Evolutionary conservation across 352 stramenopile species (phyloP).

Genomic region (Pythium myriotylum): DNA sequence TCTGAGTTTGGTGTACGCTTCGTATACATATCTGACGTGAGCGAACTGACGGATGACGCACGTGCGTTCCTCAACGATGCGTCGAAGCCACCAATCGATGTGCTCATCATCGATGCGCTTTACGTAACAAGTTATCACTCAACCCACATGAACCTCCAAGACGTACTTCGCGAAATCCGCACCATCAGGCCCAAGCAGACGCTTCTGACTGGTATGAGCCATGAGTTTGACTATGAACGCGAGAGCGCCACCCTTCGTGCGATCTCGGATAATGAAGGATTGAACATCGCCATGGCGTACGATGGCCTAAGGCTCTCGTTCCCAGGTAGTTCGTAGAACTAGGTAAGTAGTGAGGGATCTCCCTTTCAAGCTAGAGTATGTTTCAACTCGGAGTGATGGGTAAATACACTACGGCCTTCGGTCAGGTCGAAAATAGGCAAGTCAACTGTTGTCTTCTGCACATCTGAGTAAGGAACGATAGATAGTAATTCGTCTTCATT

Average conservation of each 20-base stretch:
- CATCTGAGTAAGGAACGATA: no score
- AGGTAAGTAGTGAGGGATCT: not conserved
- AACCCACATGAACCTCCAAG: conserved; percentile 85
- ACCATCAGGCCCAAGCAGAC: conserved; percentile 68
- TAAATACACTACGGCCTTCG: no score
- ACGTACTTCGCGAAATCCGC: conserved; percentile 66
- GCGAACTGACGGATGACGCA: conserved; percentile 66
- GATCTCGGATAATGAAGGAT: conserved; percentile 51
- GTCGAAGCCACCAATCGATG: conserved; percentile 60
- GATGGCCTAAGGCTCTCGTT: conserved; percentile 71
- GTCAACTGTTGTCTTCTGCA: no score
- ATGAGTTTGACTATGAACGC: conserved; percentile 78
- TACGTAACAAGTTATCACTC: conserved; percentile 75
- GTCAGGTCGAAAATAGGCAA: no score
- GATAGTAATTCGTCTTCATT: no score
- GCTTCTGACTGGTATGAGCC: conserved; percentile 85
- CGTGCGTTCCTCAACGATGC: conserved; percentile 57
- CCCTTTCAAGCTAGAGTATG: no score
- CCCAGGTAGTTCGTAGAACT: conserved; percentile 26
- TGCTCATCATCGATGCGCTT: conserved; percentile 84
- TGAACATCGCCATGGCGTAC: conserved; percentile 83
- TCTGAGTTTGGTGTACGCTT: conserved; percentile 63
- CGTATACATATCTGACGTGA: conserved; percentile 91
- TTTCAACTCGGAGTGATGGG: no score
- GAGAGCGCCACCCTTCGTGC: conserved; percentile 48